These are phyloP conservation scores for Eutrema japonicum DNA, from an alignment of 345 rosid species.

Conservation along the genomic window DNA sequence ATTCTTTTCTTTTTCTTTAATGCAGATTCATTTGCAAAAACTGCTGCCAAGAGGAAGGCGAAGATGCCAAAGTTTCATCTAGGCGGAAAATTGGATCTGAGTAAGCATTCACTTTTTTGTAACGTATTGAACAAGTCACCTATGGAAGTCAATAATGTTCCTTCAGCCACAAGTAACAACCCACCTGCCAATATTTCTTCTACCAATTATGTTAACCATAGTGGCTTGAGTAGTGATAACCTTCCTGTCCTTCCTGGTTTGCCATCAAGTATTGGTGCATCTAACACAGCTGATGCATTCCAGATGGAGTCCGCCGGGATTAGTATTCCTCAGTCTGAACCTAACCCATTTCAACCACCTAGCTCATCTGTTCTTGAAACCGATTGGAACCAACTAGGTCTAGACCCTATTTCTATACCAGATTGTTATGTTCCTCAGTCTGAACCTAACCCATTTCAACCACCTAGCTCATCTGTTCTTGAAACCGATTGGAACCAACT, in stretches of 20 bases:
- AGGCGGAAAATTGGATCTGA: neutral
- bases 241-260: neutral
- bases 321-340: neutral
- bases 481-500: neutral
- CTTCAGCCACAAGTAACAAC: conserved; percentile 7
- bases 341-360: neutral
- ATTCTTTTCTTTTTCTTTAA: neutral
- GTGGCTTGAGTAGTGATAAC: conserved; percentile 1
- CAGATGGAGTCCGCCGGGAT: neutral
- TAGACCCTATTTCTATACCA: neutral
- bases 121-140: neutral
- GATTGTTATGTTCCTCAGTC: neutral
- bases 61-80: neutral
- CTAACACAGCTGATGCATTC: neutral
- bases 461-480: neutral
- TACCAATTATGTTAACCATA: neutral
- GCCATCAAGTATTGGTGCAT: neutral
- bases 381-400: neutral
- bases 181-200: neutral
- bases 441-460: neutral
- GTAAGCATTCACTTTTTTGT: neutral
- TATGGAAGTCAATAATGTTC: neutral
- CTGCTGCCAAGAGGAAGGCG: neutral
- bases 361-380: neutral
- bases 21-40: conserved; percentile 5